Conservation (phyloP, 768 basidiomycete species). For the Suillus paluster region DNA sequence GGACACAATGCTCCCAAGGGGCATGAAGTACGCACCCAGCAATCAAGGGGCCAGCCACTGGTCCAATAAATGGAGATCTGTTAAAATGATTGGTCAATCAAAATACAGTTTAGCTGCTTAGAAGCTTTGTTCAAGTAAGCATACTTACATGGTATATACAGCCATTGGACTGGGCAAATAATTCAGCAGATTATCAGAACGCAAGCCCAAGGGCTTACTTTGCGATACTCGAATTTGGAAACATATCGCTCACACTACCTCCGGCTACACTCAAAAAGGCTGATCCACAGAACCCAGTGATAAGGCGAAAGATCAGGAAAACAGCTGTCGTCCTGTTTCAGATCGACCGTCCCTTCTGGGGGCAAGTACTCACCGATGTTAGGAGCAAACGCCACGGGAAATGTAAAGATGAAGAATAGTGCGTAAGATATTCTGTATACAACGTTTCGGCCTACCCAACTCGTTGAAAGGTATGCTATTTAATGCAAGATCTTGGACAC, state of each 20-base stretch:
- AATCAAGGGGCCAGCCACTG: conserved; percentile 58
- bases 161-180: conserved; percentile 53
- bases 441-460: conserved; percentile 56
- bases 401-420: conserved; percentile 64
- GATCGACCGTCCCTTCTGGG: neutral
- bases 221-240: conserved; percentile 57
- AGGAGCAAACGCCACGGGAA: conserved; percentile 76
- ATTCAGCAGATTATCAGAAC: conserved; percentile 10
- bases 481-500: conserved; percentile 1
- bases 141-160: conserved; percentile 50
- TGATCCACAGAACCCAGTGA: conserved; percentile 57
- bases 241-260: conserved; percentile 63
- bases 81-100: neutral
- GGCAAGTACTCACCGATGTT: conserved; percentile 50
- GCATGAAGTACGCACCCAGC: conserved; percentile 50
- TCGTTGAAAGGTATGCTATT: neutral
- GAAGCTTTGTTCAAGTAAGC: neutral
- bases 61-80: conserved; percentile 58
- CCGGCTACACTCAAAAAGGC: conserved; percentile 68
- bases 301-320: conserved; percentile 63
- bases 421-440: conserved; percentile 67
- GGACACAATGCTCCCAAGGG: neutral
- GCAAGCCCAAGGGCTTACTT: conserved; percentile 44
- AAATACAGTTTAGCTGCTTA: neutral
- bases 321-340: conserved; percentile 43